Conservation (phyloP, 768 basidiomycete species). For the Psilocybe tampanensis region DNA sequence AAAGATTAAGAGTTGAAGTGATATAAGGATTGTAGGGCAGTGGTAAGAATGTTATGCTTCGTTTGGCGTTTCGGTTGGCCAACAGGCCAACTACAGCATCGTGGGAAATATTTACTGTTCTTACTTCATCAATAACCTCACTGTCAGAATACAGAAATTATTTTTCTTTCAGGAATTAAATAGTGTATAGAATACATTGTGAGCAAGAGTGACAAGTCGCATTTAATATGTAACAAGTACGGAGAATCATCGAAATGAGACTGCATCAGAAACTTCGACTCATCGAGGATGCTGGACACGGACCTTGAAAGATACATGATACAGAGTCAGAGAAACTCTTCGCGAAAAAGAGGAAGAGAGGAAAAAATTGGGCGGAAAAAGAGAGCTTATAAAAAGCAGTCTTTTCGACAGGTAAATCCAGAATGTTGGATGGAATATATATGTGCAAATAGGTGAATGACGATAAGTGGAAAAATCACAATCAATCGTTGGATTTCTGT, state of each 20-base stretch:
- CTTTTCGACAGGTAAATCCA: background rate
- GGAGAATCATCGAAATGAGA: too few species aligned
- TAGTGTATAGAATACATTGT: too few species aligned
- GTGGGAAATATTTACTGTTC: slow-evolving; percentile 17
- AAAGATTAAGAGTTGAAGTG: slow-evolving; percentile 5
- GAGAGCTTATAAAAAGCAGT: background rate
- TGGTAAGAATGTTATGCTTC: slow-evolving; percentile 19
- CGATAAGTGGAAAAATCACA: too few species aligned
- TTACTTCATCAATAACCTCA: background rate
- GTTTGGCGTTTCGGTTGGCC: slow-evolving; percentile 15
- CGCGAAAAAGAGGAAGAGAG: background rate
- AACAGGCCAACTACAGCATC: background rate
- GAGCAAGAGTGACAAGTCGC: too few species aligned
- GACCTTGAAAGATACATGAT: background rate
- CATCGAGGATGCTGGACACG: too few species aligned
- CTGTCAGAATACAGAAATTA: background rate
- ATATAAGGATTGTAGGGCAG: slow-evolving; percentile 14
- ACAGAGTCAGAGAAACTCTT: background rate
- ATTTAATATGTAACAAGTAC: too few species aligned
- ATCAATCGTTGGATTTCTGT: too few species aligned
- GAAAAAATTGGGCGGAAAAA: background rate
- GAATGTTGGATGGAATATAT: background rate
- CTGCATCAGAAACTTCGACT: too few species aligned
- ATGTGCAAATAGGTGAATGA: background rate
- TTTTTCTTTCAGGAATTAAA: too few species aligned